Evolutionary conservation across 257 asterid species (phyloP).

Genomic region (Solanum lignicaule): DNA sequence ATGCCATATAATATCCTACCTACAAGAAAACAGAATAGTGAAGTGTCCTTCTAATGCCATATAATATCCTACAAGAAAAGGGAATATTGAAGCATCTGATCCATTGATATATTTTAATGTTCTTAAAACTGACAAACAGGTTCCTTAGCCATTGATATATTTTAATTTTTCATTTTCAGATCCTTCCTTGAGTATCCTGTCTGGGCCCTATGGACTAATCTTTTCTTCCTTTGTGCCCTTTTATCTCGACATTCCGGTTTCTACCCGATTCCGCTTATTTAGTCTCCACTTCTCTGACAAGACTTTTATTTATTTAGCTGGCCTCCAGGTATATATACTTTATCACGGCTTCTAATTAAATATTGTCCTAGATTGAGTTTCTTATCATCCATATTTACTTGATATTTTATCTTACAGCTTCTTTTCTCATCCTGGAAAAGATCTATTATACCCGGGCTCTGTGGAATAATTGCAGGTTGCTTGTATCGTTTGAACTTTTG

Average conservation of each 20-base stretch:
- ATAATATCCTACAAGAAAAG: neutral
- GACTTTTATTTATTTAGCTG: slow-evolving; percentile 90
- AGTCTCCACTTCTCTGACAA: slow-evolving; percentile 89
- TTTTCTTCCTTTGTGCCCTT: slow-evolving; percentile 91
- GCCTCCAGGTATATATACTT: slow-evolving; percentile 67
- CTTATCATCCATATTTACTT: neutral
- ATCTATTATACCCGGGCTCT: slow-evolving; percentile 88
- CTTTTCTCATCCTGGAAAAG: slow-evolving; percentile 95
- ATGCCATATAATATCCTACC: neutral
- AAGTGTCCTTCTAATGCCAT: neutral
- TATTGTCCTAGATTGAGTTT: neutral
- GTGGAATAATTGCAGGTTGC: slow-evolving; percentile 95
- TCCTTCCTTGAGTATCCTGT: slow-evolving; percentile 60
- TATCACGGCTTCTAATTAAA: neutral
- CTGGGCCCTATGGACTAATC: slow-evolving; percentile 91
- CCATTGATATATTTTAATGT: neutral
- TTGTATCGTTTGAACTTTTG: slow-evolving; percentile 69
- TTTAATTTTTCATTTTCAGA: slow-evolving; percentile 43
- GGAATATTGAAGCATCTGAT: neutral
- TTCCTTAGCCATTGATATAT: neutral
- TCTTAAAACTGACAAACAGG: neutral
- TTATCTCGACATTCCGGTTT: slow-evolving; percentile 86
- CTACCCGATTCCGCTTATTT: slow-evolving; percentile 74
- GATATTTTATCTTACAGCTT: slow-evolving; percentile 42
- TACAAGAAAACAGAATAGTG: neutral